These are phyloP conservation scores for Cajanus cajan DNA, from an alignment of 306 rosid species.

Conservation along the genomic window DNA sequence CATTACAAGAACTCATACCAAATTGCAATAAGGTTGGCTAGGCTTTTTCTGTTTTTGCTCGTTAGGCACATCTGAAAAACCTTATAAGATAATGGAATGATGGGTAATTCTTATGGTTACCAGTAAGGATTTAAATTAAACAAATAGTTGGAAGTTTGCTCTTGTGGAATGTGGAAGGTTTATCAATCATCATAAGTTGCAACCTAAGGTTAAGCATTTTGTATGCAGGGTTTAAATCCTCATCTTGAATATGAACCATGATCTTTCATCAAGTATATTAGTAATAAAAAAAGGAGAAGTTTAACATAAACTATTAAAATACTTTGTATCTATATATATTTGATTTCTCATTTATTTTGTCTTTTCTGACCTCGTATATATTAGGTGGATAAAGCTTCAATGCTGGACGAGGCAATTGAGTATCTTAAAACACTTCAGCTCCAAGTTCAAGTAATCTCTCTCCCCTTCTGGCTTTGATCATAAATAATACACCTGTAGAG, in stretches of 20 bases:
- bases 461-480: not conserved
- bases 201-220: slow-evolving; percentile 20
- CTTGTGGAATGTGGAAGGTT: slow-evolving; percentile 19
- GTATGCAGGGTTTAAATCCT: slow-evolving; percentile 16
- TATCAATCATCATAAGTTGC: not conserved
- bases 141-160: slow-evolving; percentile 13
- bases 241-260: slow-evolving; percentile 13
- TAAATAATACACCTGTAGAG: slow-evolving; percentile 1
- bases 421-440: slow-evolving; percentile 94
- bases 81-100: slow-evolving; percentile 12
- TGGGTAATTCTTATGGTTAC: not conserved
- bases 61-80: slow-evolving; percentile 18
- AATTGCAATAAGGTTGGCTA: slow-evolving; percentile 86
- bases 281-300: slow-evolving; percentile 3
- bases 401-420: slow-evolving; percentile 99
- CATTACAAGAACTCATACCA: slow-evolving; percentile 95
- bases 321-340: not conserved
- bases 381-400: slow-evolving; percentile 98
- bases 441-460: slow-evolving; percentile 78
- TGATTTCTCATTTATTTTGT: slow-evolving; percentile 31
- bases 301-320: not conserved
- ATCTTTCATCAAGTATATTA: not conserved
- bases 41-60: not conserved
- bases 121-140: slow-evolving; percentile 15
- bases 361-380: slow-evolving; percentile 33